These are phyloP conservation scores for Paramecium primaurelia DNA, from an alignment of 73 alveolate species.

Conservation along the genomic window DNA sequence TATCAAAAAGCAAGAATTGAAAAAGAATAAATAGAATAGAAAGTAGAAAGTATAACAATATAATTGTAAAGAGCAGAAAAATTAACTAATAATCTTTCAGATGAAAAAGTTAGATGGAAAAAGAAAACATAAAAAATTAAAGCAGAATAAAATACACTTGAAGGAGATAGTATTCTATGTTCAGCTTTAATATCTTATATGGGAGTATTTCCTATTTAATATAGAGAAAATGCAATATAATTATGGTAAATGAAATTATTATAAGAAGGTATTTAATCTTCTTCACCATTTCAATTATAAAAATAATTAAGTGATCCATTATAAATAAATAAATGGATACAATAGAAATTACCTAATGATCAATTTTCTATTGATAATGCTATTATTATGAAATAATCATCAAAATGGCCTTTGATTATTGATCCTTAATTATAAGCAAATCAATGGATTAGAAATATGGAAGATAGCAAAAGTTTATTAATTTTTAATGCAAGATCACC, in stretches of 20 bases:
- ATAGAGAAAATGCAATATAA: constrained; percentile 91
- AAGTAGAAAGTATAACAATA: constrained; percentile 70
- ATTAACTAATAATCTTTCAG: constrained; percentile 95
- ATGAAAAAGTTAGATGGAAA: constrained; percentile 96
- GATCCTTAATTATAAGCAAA: constrained; percentile 99
- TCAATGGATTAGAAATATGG: constrained; percentile 89
- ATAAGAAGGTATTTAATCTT: constrained; percentile 62
- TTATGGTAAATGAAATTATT: constrained; percentile 81
- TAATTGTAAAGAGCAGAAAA: constrained; percentile 97
- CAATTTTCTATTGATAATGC: constrained; percentile 97
- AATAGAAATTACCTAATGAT: constrained; percentile 92
- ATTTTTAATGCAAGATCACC: constrained; percentile 78
- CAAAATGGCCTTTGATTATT: constrained; percentile 98
- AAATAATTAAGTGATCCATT: constrained; percentile 95
- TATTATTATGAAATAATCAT: constrained; percentile 90
- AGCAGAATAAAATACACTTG: constrained; percentile 82
- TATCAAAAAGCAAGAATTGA: constrained; percentile 90
- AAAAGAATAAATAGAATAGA: constrained; percentile 81
- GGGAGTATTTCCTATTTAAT: constrained; percentile 96
- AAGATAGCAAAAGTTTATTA: constrained; percentile 74
- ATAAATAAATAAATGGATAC: constrained; percentile 95
- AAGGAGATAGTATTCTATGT: constrained; percentile 97
- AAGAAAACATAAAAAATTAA: constrained; percentile 70
- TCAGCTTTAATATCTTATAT: constrained; percentile 98
- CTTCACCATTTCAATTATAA: constrained; percentile 71